phyloP scores from a whole-genome alignment of 306 rosid species.

The Mimosa pudica region DNA sequence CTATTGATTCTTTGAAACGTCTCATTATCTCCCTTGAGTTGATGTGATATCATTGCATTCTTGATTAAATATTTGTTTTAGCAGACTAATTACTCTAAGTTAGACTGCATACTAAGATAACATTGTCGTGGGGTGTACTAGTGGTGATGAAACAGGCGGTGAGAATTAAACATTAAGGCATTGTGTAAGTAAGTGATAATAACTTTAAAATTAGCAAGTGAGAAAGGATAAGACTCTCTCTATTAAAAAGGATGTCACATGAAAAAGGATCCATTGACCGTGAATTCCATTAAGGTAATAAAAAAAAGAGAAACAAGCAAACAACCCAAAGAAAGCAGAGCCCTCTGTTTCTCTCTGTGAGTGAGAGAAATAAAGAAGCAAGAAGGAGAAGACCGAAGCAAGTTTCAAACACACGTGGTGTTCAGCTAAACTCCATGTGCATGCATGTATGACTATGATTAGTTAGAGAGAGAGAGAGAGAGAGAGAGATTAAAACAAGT shows the following conservation, averaged over 20 bases:
- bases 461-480: slow-evolving; percentile 3
- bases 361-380: neutral
- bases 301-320: slow-evolving; percentile 1
- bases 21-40: neutral
- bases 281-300: slow-evolving; percentile 52
- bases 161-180: neutral
- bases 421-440: slow-evolving; percentile 95
- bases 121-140: neutral
- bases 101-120: neutral
- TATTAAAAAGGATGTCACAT: slow-evolving; percentile 32
- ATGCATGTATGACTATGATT: slow-evolving; percentile 72
- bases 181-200: slow-evolving; percentile 20
- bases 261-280: slow-evolving; percentile 50
- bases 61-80: neutral
- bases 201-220: slow-evolving; percentile 25
- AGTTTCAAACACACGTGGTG: slow-evolving; percentile 84
- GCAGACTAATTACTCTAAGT: neutral
- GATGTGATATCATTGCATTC: neutral
- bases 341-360: slow-evolving; percentile 32
- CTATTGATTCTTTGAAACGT: neutral
- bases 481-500: slow-evolving; percentile 13
- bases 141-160: neutral
- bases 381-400: slow-evolving; percentile 31
- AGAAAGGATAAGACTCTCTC: slow-evolving; percentile 37
- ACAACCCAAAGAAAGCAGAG: slow-evolving; percentile 18